Conservation (phyloP, 768 basidiomycete species). For the Dioszegia hungarica region DNA sequence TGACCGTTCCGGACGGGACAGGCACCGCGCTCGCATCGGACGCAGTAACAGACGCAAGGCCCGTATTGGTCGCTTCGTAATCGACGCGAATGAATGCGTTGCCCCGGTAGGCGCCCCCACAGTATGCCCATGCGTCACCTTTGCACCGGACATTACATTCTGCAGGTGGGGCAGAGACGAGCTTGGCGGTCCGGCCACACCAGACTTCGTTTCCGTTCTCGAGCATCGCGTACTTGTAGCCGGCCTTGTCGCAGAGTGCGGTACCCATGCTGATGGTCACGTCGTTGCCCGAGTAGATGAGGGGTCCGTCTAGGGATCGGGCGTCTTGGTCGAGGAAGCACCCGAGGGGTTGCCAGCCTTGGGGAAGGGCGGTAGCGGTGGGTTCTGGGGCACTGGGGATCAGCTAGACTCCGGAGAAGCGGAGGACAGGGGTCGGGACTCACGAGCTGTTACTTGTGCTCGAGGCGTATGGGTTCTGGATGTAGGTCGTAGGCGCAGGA, state of each 20-base stretch:
- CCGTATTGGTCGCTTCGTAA: constrained; percentile 1
- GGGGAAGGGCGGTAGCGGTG: constrained; percentile 7
- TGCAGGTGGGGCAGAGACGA: neutral
- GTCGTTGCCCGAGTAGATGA: neutral
- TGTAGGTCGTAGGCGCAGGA: constrained; percentile 4
- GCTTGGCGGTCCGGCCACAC: constrained; percentile 10
- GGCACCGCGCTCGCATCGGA: neutral
- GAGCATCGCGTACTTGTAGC: constrained; percentile 19
- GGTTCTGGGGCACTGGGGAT: neutral
- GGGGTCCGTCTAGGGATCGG: neutral
- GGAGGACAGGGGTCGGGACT: neutral
- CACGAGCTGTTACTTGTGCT: neutral
- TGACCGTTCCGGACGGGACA: neutral
- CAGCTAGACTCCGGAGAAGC: neutral
- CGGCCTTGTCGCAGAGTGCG: constrained; percentile 9
- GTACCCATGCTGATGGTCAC: constrained; percentile 10
- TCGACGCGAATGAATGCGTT: constrained; percentile 15
- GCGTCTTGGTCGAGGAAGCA: constrained; percentile 7
- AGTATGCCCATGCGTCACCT: constrained; percentile 13
- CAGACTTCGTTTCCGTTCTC: constrained; percentile 25
- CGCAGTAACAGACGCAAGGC: neutral
- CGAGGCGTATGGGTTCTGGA: constrained; percentile 6
- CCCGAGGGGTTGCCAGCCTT: neutral
- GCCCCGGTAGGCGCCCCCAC: constrained; percentile 13
- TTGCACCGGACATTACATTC: constrained; percentile 22